phyloP scores from a whole-genome alignment of 768 basidiomycete species.

The Thelephora ganbajun region DNA sequence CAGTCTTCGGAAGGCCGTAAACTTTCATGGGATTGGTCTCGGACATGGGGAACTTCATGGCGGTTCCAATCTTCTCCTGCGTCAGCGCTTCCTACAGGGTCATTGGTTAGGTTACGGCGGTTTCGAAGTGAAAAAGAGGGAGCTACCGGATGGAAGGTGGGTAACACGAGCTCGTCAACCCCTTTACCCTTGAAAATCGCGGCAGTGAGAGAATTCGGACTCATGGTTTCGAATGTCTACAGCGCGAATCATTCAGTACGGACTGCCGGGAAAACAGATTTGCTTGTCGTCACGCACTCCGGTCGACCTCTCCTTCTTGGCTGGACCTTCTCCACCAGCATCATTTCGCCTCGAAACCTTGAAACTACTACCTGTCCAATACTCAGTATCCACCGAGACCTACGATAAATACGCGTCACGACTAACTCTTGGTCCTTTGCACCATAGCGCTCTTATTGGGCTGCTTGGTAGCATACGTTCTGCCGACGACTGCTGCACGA shows the following conservation, averaged over 20 bases:
- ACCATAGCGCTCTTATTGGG: too few relatives aligned
- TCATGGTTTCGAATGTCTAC: not conserved
- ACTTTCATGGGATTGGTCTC: conserved; percentile 39
- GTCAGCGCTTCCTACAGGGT: conserved; percentile 20
- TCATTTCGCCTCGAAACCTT: not conserved
- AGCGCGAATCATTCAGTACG: not conserved
- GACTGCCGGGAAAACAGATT: not conserved
- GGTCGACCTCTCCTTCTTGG: not conserved
- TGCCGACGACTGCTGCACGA: too few relatives aligned
- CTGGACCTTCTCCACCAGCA: not conserved
- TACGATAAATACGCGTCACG: too few relatives aligned
- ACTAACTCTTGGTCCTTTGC: too few relatives aligned
- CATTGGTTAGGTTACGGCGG: conserved; percentile 6
- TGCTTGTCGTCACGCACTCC: not conserved
- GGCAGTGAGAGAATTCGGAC: not conserved
- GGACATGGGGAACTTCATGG: conserved; percentile 28
- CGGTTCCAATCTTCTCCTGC: conserved; percentile 26
- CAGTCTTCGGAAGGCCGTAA: conserved; percentile 59
- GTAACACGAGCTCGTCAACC: not conserved
- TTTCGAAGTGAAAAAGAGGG: not conserved
- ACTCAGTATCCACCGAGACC: too few relatives aligned
- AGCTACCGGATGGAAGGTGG: not conserved
- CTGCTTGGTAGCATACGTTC: too few relatives aligned
- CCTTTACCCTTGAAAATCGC: not conserved
- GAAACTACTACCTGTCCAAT: not conserved